Percentiles rank a stretch among this genome's conserved stretches.
phyloP scores from a whole-genome alignment of 352 stramenopile species.

The Globisporangium nagaii region DNA sequence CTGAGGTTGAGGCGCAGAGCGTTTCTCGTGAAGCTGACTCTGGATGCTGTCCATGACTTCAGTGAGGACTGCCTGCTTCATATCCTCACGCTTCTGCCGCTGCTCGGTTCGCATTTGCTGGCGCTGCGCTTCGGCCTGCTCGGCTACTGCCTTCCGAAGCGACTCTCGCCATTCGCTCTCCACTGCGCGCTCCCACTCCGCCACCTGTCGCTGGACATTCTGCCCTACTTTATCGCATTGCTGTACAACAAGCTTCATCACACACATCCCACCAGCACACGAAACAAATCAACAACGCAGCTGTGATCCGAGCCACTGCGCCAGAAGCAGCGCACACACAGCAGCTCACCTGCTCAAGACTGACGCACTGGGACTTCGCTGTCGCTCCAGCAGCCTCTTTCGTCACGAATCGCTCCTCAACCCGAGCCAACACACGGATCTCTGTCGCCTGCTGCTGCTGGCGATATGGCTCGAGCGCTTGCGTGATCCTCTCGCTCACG shows the following conservation, averaged over 20 bases:
- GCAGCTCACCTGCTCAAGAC: neutral
- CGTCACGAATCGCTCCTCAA: neutral
- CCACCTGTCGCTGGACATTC: neutral
- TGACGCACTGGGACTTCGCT: neutral
- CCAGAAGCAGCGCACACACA: neutral
- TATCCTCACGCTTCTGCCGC: neutral
- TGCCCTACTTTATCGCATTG: neutral
- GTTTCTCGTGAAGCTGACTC: neutral
- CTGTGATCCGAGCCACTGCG: neutral
- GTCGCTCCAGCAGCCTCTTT: neutral
- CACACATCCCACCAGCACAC: neutral
- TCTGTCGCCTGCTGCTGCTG: neutral
- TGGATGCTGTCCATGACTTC: neutral
- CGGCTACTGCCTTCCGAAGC: neutral
- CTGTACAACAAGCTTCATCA: too few species aligned
- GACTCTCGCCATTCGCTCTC: neutral
- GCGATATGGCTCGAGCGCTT: neutral
- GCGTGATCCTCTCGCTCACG: neutral
- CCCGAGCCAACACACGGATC: neutral
- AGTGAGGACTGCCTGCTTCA: neutral
- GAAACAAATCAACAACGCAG: neutral
- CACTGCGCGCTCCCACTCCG: neutral
- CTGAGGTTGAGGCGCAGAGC: neutral
- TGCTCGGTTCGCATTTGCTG: neutral
- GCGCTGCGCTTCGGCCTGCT: neutral